Conservation (phyloP, 257 asterid species). For the Schizonepeta tenuifolia region DNA sequence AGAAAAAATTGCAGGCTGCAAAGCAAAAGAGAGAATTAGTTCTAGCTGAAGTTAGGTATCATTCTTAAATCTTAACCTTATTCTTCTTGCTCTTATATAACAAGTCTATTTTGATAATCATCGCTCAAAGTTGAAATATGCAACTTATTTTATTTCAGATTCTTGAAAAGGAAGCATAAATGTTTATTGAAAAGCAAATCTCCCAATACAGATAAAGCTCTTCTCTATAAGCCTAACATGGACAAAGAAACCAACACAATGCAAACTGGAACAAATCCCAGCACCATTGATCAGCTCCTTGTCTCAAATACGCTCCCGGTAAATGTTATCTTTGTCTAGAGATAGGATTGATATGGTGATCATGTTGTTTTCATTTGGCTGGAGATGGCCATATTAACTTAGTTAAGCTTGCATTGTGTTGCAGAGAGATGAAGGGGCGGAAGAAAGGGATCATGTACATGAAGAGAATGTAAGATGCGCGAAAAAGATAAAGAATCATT, state of each 20-base stretch:
- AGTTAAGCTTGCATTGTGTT: neutral
- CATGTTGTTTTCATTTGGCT: constrained; percentile 2
- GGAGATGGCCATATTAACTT: neutral
- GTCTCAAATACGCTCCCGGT: constrained; percentile 27
- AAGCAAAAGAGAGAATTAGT: constrained; percentile 40
- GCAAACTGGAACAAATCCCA: constrained; percentile 23
- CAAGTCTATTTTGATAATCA: neutral
- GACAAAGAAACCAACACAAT: constrained; percentile 21
- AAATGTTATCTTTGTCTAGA: neutral
- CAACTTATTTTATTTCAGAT: constrained; percentile 44
- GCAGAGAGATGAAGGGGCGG: constrained; percentile 34
- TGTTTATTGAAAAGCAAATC: constrained; percentile 31
- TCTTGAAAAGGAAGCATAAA: constrained; percentile 46
- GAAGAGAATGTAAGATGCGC: constrained; percentile 17
- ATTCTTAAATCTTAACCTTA: neutral
- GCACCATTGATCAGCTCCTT: constrained; percentile 21
- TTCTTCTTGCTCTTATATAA: neutral
- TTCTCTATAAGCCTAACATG: neutral
- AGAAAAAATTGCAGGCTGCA: constrained; percentile 59
- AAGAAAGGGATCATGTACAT: constrained; percentile 5
- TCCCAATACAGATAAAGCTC: constrained; percentile 14
- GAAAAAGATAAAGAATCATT: constrained; percentile 22
- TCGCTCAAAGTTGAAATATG: neutral
- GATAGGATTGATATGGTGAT: neutral
- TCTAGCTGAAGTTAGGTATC: constrained; percentile 55